Conservation (phyloP, 2,329 filamentous ascomycete species). For the Fusarium lyarnte region DNA sequence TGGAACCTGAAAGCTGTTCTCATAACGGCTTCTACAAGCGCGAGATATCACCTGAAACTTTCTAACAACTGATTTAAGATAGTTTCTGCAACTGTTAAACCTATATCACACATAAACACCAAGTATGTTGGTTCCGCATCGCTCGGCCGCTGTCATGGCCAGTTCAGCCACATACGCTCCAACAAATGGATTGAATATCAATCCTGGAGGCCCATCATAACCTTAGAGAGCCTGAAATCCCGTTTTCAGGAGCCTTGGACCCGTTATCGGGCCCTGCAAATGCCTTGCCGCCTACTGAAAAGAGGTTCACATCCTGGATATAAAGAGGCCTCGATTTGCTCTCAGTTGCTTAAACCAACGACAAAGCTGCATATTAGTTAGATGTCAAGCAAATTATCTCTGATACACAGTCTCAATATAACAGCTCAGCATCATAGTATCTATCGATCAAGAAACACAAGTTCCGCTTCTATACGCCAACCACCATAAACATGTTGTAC, state of each 20-base stretch:
- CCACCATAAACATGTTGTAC: neutral
- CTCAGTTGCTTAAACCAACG: neutral
- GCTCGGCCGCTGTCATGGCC: neutral
- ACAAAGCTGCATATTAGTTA: neutral
- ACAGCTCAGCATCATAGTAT: neutral
- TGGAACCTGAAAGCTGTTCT: neutral
- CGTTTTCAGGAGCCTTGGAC: neutral
- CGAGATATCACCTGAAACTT: no score
- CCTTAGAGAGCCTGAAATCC: no score
- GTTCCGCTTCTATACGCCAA: neutral
- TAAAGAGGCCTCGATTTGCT: neutral
- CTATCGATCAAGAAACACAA: neutral
- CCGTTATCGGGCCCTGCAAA: neutral
- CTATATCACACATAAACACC: neutral
- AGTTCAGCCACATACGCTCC: neutral
- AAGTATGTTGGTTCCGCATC: neutral
- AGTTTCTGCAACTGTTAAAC: neutral
- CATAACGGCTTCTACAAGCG: neutral
- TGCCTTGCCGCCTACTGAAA: constrained; percentile 2
- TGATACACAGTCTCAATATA: no score
- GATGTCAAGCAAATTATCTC: neutral
- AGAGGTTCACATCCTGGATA: neutral
- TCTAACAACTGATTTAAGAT: neutral
- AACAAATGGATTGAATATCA: neutral
- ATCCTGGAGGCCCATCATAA: neutral